phyloP scores from a whole-genome alignment of 2,329 filamentous ascomycete genomes.

The Fusarium annulatum region DNA sequence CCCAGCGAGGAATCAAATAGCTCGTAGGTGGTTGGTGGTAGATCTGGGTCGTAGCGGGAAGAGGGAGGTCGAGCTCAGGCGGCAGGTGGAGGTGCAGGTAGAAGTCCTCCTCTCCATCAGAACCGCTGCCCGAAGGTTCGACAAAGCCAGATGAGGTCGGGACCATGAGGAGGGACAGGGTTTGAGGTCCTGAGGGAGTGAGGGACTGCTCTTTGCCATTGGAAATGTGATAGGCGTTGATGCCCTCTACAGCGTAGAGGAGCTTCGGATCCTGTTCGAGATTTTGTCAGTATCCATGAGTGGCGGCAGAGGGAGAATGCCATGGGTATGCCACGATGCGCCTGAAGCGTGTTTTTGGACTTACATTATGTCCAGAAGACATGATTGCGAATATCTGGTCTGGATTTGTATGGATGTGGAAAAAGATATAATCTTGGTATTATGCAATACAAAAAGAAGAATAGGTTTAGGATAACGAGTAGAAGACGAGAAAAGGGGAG shows the following conservation, averaged over 20 bases:
- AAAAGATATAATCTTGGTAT: not conserved
- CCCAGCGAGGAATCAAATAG: conserved; percentile 96
- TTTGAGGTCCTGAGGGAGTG: conserved; percentile 88
- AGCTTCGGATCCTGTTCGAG: conserved; percentile 68
- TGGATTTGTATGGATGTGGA: not conserved
- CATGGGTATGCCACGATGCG: conserved; percentile 29
- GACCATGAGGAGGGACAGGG: conserved; percentile 93
- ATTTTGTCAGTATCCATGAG: conserved; percentile 20
- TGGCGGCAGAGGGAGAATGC: conserved; percentile 4
- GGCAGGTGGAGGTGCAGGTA: conserved; percentile 96
- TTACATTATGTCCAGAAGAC: conserved; percentile 50
- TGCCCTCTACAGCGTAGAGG: conserved; percentile 80
- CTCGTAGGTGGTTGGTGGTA: conserved; percentile 94
- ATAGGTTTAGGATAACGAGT: conserved; percentile 14
- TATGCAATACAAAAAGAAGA: not conserved
- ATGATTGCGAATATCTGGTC: conserved; percentile 32
- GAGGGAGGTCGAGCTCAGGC: conserved; percentile 90
- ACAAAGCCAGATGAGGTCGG: conserved; percentile 83
- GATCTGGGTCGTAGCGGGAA: conserved; percentile 96
- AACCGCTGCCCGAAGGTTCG: conserved; percentile 64
- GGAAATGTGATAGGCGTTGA: conserved; percentile 90
- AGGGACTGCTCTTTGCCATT: conserved; percentile 86
- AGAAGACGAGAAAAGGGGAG: conserved; percentile 14
- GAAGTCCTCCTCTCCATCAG: conserved; percentile 86
- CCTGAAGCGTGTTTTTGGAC: conserved; percentile 10